Conservation (phyloP, 345 rosid genomes). For the Gossypioides kirkii region DNA sequence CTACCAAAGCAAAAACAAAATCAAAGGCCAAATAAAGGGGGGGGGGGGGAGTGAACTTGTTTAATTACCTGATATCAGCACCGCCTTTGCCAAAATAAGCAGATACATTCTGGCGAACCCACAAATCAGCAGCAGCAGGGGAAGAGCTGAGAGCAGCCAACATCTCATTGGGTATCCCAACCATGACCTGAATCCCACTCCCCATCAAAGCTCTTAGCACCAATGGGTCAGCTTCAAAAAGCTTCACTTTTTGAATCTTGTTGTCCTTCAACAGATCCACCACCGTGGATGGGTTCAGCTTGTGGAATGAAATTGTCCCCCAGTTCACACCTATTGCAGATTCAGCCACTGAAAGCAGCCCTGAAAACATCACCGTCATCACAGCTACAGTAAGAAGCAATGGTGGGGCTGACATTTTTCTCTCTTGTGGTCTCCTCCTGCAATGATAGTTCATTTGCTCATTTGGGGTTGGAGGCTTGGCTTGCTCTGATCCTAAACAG, state of each 20-base stretch:
- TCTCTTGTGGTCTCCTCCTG: not conserved
- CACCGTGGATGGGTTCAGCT: constrained; percentile 74
- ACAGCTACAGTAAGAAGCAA: not conserved
- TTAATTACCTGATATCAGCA: constrained; percentile 62
- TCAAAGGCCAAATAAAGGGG: not conserved
- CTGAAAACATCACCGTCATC: constrained; percentile 13
- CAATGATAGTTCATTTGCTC: constrained; percentile 8
- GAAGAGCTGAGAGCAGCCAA: constrained; percentile 51
- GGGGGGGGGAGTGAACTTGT: too few species aligned
- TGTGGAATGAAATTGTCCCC: constrained; percentile 73
- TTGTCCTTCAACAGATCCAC: constrained; percentile 85
- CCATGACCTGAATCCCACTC: constrained; percentile 85
- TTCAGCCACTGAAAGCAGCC: constrained; percentile 30
- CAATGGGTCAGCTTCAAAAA: constrained; percentile 75
- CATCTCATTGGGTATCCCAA: constrained; percentile 83
- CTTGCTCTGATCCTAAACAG: too few species aligned
- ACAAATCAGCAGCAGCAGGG: constrained; percentile 56
- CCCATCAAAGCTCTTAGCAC: constrained; percentile 57
- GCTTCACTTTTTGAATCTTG: constrained; percentile 73
- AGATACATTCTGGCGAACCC: constrained; percentile 78
- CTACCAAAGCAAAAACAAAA: constrained; percentile 6
- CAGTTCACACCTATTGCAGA: constrained; percentile 90
- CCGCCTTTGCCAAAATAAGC: constrained; percentile 69
- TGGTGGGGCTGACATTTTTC: constrained; percentile 27
- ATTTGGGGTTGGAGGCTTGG: not conserved